Evolutionary conservation across 1,139 yeast genomes (phyloP).

Genomic region (Kodamaea anthophila): DNA sequence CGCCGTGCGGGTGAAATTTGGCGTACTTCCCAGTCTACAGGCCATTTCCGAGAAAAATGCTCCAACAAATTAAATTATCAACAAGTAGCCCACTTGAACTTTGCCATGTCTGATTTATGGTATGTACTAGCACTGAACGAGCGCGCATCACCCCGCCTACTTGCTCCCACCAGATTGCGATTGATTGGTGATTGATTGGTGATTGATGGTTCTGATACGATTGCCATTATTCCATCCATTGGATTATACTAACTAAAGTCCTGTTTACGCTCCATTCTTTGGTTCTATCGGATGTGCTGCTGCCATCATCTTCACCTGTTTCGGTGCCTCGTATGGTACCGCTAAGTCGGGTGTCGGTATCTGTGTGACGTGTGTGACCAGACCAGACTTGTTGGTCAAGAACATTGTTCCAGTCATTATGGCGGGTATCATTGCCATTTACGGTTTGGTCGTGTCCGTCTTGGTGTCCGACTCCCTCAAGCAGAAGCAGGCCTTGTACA

Average conservation of each 20-base stretch:
- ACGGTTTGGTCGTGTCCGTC: conserved; percentile 95
- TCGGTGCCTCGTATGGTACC: conserved; percentile 99
- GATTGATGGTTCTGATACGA: background rate
- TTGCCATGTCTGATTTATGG: conserved; percentile 51
- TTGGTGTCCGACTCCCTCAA: conserved; percentile 86
- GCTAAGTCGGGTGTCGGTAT: conserved; percentile 99
- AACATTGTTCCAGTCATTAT: conserved; percentile 94
- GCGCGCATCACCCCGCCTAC: no score
- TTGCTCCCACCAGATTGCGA: no score
- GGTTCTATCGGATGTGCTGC: conserved; percentile 99
- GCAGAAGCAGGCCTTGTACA: conserved; percentile 88
- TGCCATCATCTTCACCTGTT: conserved; percentile 96
- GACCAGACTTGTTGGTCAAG: conserved; percentile 91
- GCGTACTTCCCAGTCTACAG: conserved; percentile 5
- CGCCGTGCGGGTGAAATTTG: conserved; percentile 1
- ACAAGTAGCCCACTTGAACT: conserved; percentile 5
- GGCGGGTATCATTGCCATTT: conserved; percentile 99
- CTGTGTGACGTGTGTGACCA: conserved; percentile 94
- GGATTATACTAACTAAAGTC: conserved; percentile 32
- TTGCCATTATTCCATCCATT: background rate
- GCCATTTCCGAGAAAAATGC: conserved; percentile 5
- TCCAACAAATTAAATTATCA: conserved; percentile 6
- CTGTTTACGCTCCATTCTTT: conserved; percentile 87
- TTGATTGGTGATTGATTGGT: background rate
- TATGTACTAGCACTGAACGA: conserved; percentile 24